These are phyloP conservation scores for Yamadazyma siamensis DNA, from an alignment of 1,139 yeast species.

Conservation along the genomic window DNA sequence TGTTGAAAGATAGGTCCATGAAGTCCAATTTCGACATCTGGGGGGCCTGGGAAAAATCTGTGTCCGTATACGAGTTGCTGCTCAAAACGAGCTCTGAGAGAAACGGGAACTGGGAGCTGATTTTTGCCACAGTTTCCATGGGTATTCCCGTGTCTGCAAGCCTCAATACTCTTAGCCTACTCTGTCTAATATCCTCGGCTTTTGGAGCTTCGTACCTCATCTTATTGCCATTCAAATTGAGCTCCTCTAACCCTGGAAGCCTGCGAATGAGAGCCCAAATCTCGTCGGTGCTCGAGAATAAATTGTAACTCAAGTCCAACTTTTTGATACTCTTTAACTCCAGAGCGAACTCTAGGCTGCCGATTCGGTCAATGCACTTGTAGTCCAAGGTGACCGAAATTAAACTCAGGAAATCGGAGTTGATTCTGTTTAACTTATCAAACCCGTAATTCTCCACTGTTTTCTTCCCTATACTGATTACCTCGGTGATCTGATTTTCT, in stretches of 20 bases:
- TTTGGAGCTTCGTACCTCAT: neutral
- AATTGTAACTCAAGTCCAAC: slow-evolving; percentile 63
- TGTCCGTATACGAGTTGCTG: slow-evolving; percentile 37
- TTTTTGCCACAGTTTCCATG: slow-evolving; percentile 15
- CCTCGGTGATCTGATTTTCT: slow-evolving; percentile 16
- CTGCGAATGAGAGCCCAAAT: slow-evolving; percentile 34
- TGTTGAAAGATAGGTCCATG: slow-evolving; percentile 48
- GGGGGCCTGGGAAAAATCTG: no score
- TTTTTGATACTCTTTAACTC: slow-evolving; percentile 20
- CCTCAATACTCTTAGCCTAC: slow-evolving; percentile 20
- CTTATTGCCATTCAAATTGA: slow-evolving; percentile 65
- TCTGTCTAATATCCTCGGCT: neutral
- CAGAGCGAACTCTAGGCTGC: neutral
- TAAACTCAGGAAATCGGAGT: slow-evolving; percentile 45
- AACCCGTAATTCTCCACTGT: slow-evolving; percentile 63
- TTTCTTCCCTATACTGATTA: slow-evolving; percentile 51
- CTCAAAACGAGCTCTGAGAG: slow-evolving; percentile 44
- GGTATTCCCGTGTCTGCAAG: slow-evolving; percentile 31
- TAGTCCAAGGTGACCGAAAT: slow-evolving; percentile 49
- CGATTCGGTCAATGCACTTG: slow-evolving; percentile 17
- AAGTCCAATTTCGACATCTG: slow-evolving; percentile 15
- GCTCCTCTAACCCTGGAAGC: slow-evolving; percentile 34
- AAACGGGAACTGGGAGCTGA: slow-evolving; percentile 41
- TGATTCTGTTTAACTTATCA: slow-evolving; percentile 47
- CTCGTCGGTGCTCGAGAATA: slow-evolving; percentile 41